phyloP scores from a whole-genome alignment of 805 yeast species.

The Saccharomycodes ludwigii region DNA sequence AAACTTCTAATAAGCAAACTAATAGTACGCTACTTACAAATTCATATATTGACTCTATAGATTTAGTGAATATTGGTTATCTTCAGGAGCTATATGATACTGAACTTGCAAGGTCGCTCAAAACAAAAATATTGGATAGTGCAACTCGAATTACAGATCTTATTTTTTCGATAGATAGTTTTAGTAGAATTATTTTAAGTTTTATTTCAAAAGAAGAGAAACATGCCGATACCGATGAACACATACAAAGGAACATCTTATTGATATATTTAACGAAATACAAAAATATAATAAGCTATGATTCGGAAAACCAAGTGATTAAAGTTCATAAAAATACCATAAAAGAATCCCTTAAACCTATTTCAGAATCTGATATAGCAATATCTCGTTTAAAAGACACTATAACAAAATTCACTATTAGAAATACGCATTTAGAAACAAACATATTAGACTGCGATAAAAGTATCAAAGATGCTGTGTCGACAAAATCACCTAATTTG shows the following conservation, averaged over 20 bases:
- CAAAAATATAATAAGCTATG: slow-evolving; percentile 9
- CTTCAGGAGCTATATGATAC: no score
- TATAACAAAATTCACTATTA: slow-evolving; percentile 8
- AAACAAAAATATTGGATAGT: slow-evolving; percentile 8
- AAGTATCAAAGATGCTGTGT: no score
- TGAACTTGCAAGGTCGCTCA: no score
- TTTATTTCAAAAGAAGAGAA: no score
- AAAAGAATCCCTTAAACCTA: slow-evolving; percentile 6
- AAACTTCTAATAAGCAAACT: no score
- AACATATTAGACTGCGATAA: slow-evolving; percentile 12
- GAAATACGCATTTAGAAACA: slow-evolving; percentile 14
- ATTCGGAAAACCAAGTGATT: slow-evolving; percentile 8
- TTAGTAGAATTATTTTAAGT: no score
- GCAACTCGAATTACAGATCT: slow-evolving; percentile 15
- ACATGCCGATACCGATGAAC: slow-evolving; percentile 7
- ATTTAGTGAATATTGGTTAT: no score
- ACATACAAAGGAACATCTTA: slow-evolving; percentile 11
- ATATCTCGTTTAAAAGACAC: slow-evolving; percentile 24
- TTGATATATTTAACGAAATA: slow-evolving; percentile 12
- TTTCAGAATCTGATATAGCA: slow-evolving; percentile 24
- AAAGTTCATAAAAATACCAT: slow-evolving; percentile 16
- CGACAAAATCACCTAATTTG: no score
- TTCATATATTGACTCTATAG: no score
- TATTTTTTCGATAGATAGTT: slow-evolving; percentile 12
- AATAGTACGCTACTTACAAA: no score